Conservation (phyloP, 1,284 basidiomycete species). For the Cryptococcus sp. region DNA sequence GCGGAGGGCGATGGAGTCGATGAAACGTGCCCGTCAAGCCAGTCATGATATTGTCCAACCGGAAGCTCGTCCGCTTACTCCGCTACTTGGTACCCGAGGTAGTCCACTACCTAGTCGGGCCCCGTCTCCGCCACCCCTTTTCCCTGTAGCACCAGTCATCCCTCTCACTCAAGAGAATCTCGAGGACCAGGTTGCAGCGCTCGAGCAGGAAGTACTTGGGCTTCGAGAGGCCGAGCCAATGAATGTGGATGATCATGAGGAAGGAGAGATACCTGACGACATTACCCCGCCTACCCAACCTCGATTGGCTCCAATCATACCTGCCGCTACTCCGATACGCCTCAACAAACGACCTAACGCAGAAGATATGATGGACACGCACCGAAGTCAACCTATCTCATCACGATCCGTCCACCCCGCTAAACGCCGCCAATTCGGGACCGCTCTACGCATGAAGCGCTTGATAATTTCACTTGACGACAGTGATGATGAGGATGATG, state of each 20-base stretch:
- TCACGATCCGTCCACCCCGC: slow-evolving; percentile 6
- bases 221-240: slow-evolving; percentile 20
- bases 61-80: too few relatives aligned
- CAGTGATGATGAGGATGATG: slow-evolving; percentile 15
- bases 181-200: slow-evolving; percentile 27
- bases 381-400: slow-evolving; percentile 13
- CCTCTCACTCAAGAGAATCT: slow-evolving; percentile 4
- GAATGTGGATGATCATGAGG: slow-evolving; percentile 31
- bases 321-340: slow-evolving; percentile 11
- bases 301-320: slow-evolving; percentile 1
- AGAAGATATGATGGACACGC: slow-evolving; percentile 37
- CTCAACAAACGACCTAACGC: slow-evolving; percentile 35
- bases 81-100: too few relatives aligned
- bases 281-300: not conserved
- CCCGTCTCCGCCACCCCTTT: too few relatives aligned
- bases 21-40: slow-evolving; percentile 11
- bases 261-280: slow-evolving; percentile 33
- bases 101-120: too few relatives aligned
- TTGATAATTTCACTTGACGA: slow-evolving; percentile 30
- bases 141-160: not conserved
- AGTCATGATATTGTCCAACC: too few relatives aligned
- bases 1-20: slow-evolving; percentile 31
- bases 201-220: slow-evolving; percentile 31
- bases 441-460: slow-evolving; percentile 12
- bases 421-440: slow-evolving; percentile 26